Evolutionary conservation across 2,329 filamentous ascomycete species (phyloP).

Genomic region (Rutstroemia sp.): DNA sequence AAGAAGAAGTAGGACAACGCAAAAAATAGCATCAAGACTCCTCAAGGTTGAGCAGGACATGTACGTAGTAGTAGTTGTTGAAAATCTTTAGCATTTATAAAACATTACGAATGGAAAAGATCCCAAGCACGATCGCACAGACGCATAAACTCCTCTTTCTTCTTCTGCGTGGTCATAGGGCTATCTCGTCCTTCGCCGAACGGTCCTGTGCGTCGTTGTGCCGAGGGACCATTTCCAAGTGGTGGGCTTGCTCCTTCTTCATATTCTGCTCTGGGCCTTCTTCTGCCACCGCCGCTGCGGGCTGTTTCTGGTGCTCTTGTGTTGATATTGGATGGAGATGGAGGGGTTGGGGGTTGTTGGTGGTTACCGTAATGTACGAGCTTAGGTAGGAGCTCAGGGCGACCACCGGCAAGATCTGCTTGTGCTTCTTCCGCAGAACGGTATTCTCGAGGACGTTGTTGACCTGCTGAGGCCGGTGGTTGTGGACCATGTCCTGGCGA

Average conservation of each 20-base stretch:
- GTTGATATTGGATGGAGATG: conserved; percentile 37
- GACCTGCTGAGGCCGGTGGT: conserved; percentile 49
- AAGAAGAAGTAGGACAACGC: too few species aligned
- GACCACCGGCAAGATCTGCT: conserved; percentile 80
- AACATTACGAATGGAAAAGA: conserved; percentile 77
- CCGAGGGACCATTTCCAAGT: conserved; percentile 63
- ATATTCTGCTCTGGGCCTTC: conserved; percentile 82
- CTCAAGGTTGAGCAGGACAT: too few species aligned
- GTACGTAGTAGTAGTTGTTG: background rate
- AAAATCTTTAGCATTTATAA: background rate
- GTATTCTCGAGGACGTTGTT: conserved; percentile 71
- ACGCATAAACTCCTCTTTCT: conserved; percentile 86
- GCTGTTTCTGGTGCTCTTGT: conserved; percentile 21
- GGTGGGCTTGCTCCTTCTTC: conserved; percentile 87
- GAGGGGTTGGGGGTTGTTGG: conserved; percentile 86
- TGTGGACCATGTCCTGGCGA: conserved; percentile 51
- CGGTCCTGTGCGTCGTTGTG: conserved; percentile 51
- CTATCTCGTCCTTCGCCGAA: conserved; percentile 78
- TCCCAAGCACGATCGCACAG: conserved; percentile 92
- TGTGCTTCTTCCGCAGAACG: conserved; percentile 95
- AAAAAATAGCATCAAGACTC: too few species aligned
- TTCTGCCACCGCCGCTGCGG: conserved; percentile 55
- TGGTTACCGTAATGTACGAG: conserved; percentile 93
- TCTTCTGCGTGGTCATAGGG: conserved; percentile 72
- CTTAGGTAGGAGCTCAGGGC: conserved; percentile 85